A percentile compares a stretch with the other conserved stretches of the same genome.
phyloP scores from a whole-genome alignment of 805 yeast genomes.

The Metahyphopichia silvanorum region DNA sequence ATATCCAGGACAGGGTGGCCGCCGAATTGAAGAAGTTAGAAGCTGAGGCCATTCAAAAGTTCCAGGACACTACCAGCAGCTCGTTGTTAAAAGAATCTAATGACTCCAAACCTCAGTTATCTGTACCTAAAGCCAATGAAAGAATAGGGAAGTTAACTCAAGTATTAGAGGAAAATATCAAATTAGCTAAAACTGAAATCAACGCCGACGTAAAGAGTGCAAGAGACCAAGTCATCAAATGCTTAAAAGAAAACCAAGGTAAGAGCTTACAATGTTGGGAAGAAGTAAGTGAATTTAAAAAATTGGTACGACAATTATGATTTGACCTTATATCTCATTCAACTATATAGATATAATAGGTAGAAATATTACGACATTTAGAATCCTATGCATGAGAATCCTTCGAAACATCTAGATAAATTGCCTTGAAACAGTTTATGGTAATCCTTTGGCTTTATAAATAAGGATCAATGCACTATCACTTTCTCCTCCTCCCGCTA shows the following conservation, averaged over 20 bases:
- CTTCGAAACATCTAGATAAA: neutral
- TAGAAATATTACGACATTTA: too few relatives aligned
- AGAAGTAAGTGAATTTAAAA: constrained; percentile 67
- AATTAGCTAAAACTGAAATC: constrained; percentile 28
- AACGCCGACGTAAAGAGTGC: constrained; percentile 41
- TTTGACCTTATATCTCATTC: too few relatives aligned
- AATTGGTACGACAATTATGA: too few relatives aligned
- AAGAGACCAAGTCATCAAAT: constrained; percentile 50
- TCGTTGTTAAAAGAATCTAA: constrained; percentile 36
- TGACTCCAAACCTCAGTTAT: constrained; percentile 15
- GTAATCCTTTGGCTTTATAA: constrained; percentile 78
- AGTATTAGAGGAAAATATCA: constrained; percentile 31
- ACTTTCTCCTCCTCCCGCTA: constrained; percentile 98
- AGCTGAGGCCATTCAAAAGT: constrained; percentile 46
- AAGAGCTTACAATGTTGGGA: constrained; percentile 80
- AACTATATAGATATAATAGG: too few relatives aligned
- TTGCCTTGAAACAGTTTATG: too few relatives aligned
- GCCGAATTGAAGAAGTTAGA: constrained; percentile 55
- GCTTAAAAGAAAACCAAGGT: constrained; percentile 61
- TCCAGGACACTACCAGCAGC: constrained; percentile 47
- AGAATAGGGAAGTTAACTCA: constrained; percentile 37
- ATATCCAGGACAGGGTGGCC: constrained; percentile 62
- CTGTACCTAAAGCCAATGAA: constrained; percentile 33
- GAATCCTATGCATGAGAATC: neutral
- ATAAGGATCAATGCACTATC: constrained; percentile 90